Evolutionary conservation across 2,329 filamentous ascomycete species (phyloP).

Genomic region (Alternaria incomplexa): DNA sequence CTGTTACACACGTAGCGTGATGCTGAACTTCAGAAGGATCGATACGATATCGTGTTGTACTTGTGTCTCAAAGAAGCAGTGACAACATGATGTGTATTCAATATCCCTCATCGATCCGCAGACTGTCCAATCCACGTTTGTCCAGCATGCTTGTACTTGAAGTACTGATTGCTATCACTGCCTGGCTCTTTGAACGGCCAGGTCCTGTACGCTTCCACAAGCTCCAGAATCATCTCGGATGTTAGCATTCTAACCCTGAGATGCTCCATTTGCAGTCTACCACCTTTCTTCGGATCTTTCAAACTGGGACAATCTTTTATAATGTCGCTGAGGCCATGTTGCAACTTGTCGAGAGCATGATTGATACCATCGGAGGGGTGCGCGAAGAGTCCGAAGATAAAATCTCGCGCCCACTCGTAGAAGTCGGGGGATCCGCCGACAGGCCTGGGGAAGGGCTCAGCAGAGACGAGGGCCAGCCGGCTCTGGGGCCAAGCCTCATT

Average conservation of each 20-base stretch:
- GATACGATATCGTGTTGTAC: not conserved
- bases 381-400: slow-evolving; percentile 26
- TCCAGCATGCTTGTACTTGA: slow-evolving; percentile 15
- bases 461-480: slow-evolving; percentile 67
- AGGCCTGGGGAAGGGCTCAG: slow-evolving; percentile 62
- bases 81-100: not conserved
- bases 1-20: not conserved
- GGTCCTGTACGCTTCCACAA: slow-evolving; percentile 37
- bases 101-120: not conserved
- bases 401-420: slow-evolving; percentile 39
- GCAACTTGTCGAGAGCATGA: slow-evolving; percentile 35
- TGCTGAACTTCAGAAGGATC: not conserved
- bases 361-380: slow-evolving; percentile 9
- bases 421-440: slow-evolving; percentile 14
- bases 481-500: slow-evolving; percentile 72
- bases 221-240: slow-evolving; percentile 39
- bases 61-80: not conserved
- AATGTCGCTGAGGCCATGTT: slow-evolving; percentile 36
- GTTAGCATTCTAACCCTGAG: slow-evolving; percentile 41
- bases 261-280: slow-evolving; percentile 38
- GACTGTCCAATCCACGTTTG: not conserved
- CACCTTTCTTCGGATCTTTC: slow-evolving; percentile 40
- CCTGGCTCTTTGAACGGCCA: slow-evolving; percentile 44
- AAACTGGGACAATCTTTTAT: slow-evolving; percentile 34
- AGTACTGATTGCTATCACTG: slow-evolving; percentile 33